Base-by-base conservation (phyloP, 805 yeast species). In the Barnettozyma californica region DNA sequence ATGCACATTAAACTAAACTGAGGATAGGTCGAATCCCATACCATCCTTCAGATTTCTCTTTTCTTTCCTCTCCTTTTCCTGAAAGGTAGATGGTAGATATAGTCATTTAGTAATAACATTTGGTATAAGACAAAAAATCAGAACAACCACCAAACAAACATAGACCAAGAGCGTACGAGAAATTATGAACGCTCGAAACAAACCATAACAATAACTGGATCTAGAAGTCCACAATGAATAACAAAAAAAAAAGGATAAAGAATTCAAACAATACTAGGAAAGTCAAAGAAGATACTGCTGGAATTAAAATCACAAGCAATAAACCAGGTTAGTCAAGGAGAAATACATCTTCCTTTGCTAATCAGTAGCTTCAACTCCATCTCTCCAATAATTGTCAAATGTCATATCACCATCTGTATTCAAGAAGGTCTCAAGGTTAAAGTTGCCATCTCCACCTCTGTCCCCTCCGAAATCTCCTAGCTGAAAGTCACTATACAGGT, bases 361-460 rank as follows among this genome's bases (percentile, higher is more conserved):
- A 44, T 68, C 72, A 11, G 68, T 65, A 9, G 73, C 66, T 45
- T 69, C 73, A 31, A 70, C 75, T 2, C 48, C 48, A 43, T 70
- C 77, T 19, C 68, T 68, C 76, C 77, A 73, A 50, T 64, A 67
- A 58, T 60, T 62, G 39, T 65, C 74, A 48, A 68, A 60, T 45
- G 64, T 62, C 42, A 65, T 50, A 45, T 61, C 68, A 44, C 60
- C 66, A 48, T 69, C 74, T 9, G 74, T 71, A 43, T 68, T 71
- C 47, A 75, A 56, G 46, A 75, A 68, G 5, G 71, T 66, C 52
- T 74, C 74, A 53, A 73, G 66, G 53, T 72, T 77, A 60, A 74
- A 73, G 45, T 68, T 68, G 27, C 57, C 68, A 44, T 65, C 69
- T 35, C 62, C 66, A 25, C 61, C 44, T 31, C 67, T 57, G 39